Evolutionary conservation across 108 stramenopile species (phyloP).

Genomic region (Chaetoceros muelleri): DNA sequence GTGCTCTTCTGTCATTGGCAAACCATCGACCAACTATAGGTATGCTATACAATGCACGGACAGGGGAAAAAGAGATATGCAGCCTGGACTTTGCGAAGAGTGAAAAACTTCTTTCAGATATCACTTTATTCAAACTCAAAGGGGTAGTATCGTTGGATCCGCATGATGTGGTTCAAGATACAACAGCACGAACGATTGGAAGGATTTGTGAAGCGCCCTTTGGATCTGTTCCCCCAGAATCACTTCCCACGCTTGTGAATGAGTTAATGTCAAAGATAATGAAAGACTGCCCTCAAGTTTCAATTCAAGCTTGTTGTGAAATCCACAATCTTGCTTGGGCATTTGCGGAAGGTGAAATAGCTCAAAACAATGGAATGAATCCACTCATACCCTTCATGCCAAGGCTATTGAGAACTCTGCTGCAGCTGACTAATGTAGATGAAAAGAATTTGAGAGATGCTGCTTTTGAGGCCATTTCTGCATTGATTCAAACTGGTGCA

Average conservation of each 20-base stretch:
- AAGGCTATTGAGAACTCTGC: conserved; percentile 56
- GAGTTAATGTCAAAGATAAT: conserved; percentile 51
- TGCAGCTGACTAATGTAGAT: conserved; percentile 63
- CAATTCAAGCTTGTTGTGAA: conserved; percentile 81
- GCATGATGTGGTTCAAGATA: conserved; percentile 79
- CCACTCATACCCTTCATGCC: conserved; percentile 65
- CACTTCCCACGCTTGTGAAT: conserved; percentile 68
- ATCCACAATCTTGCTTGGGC: conserved; percentile 83
- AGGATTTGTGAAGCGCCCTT: conserved; percentile 85
- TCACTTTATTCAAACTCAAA: neutral
- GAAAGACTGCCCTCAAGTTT: conserved; percentile 65
- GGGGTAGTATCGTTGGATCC: conserved; percentile 47
- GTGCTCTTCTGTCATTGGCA: neutral
- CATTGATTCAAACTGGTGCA: conserved; percentile 76
- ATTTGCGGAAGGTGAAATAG: conserved; percentile 42
- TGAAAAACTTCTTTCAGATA: neutral
- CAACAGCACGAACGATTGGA: conserved; percentile 86
- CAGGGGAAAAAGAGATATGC: neutral
- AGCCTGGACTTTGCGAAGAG: neutral
- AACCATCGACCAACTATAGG: neutral
- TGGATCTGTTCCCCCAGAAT: conserved; percentile 55
- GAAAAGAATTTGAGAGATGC: conserved; percentile 67
- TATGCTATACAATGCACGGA: neutral
- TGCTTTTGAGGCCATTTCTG: conserved; percentile 80
- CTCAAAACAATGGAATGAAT: conserved; percentile 55